These are phyloP conservation scores for Xanthoconium stramineum DNA, from an alignment of 768 basidiomycete species.

Conservation along the genomic window DNA sequence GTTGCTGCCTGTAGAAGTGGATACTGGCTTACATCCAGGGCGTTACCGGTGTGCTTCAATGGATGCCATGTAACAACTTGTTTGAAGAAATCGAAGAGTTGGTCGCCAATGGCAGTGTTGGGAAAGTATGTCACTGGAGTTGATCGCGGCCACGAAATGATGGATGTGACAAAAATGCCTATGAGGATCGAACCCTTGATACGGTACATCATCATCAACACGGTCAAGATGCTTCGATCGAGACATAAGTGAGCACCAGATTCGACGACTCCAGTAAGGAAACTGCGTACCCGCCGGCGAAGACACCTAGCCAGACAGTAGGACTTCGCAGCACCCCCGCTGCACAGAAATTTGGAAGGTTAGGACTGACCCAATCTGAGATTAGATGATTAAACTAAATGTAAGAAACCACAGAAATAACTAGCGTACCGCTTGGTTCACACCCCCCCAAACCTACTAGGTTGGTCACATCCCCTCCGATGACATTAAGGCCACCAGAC, in stretches of 20 bases:
- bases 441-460: slow-evolving; percentile 80
- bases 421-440: slow-evolving; percentile 40
- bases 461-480: slow-evolving; percentile 69
- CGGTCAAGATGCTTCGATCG: slow-evolving; percentile 58
- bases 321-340: slow-evolving; percentile 65
- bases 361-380: slow-evolving; percentile 41
- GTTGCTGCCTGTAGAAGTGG: background rate
- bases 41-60: slow-evolving; percentile 59
- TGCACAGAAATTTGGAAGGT: slow-evolving; percentile 59
- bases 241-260: slow-evolving; percentile 2
- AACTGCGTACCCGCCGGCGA: slow-evolving; percentile 68
- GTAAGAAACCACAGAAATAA: slow-evolving; percentile 1
- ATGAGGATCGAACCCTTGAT: slow-evolving; percentile 79
- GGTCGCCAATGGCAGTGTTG: slow-evolving; percentile 62
- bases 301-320: slow-evolving; percentile 87
- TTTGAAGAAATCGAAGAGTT: slow-evolving; percentile 81
- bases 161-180: slow-evolving; percentile 79
- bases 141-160: slow-evolving; percentile 86
- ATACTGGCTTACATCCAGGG: slow-evolving; percentile 51
- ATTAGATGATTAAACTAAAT: slow-evolving; percentile 8
- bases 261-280: background rate
- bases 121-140: slow-evolving; percentile 83
- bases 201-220: slow-evolving; percentile 80
- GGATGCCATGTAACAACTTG: slow-evolving; percentile 75
- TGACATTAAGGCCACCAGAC: slow-evolving; percentile 64